Base-by-base conservation (phyloP, 2,329 filamentous ascomycete genomes). In the Ceratocystis alfenasii region DNA sequence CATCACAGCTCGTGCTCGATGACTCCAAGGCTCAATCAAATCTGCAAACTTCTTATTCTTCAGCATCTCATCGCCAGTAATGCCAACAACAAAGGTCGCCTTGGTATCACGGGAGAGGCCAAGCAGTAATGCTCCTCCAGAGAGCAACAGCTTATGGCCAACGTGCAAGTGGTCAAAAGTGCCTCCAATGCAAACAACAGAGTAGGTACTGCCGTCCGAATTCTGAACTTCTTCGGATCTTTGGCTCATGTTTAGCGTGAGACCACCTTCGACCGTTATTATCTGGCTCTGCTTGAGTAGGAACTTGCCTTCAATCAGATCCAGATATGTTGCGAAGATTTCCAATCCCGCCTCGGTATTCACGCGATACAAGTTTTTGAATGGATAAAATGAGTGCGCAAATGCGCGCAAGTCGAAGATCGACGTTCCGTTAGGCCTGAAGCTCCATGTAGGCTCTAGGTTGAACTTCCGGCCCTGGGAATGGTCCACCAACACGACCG, bases 91-190 rank as follows among this genome's bases (percentile, higher is more conserved):
- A 68, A 95, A 81, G 10, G 80, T 80, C 25, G 78, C 76, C 36
- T 72, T 69, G 0, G 73, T 71, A 0, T 77, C 72, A 41, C 72
- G 70, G 41, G 75, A 71, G 53, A 74, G 67, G 0, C 76, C 75
- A 66, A 88, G 80, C 17, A 90, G 81, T 66, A 96, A 83, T 0
- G 87, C 83, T 0, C 88, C 89, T 68, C 92, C 92, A n/a, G 92
- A 91, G 22, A 99, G 83, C 22, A 99, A 82, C n/a, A 97, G 80
- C 76, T 97, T 99, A 78, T 99, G 94, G 5, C 94, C 94, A 3
- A 89, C 86, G 73, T 99, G 94, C 25, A 99, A 82, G 75, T 97
- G 91, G 74, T 99, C 94, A 76, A 97, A 99, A 0, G 94, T 99
- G 8, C 94, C 94, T 36, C 93, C 94, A 12, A 97, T 83, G 64